Evolutionary conservation across 306 rosid species (phyloP), one percentile per base, ranked within the genome.

Genomic region (Corylus americana): DNA sequence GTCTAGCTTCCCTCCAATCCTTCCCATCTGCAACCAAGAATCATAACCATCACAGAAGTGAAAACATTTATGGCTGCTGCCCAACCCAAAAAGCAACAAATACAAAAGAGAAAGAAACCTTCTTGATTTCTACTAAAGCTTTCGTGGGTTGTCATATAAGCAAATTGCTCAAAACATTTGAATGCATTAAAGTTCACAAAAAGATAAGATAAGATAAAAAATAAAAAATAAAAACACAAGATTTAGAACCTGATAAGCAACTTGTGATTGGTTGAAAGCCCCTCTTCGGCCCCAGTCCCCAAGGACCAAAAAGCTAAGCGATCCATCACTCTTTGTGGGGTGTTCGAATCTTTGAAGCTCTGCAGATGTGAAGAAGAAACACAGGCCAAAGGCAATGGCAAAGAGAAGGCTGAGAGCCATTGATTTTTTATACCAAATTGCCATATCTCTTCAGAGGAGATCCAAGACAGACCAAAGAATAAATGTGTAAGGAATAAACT

Each of bases 211-310:
- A 5, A 39, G 0, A 37, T 37, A 3, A 37, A 39, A 39, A 37
- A 37, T 2, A 35, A 35, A 35, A 35, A 35, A 35, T 67, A 5
- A 16, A 53, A 55, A 48, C 20, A 71, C 68, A 75, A 49, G 48
- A 57, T 57, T 17, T 61, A 29, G 75, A 47, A 80, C 91, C 91
- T 88, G 89, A 48, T 47, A 79, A 58, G 89, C 89, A 77, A 88
- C 86, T 66, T 74, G 13, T 18, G 91, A 88, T 20, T 88, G 91
- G 55, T 88, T 88, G 57, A 70, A 88, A 39, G 72, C 68, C 57
- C 91, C 91, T 86, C 80, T 84, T 71, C 91, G 83, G 77, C 91
- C 91, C 91, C 91, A 88, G 10, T 88, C 91, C 57, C 91, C 86
- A 74, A 88, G 0, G 64, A 88, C 91, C 83, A 88, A 83, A 78